A percentile compares a stretch with the other conserved stretches of the same genome.
These are phyloP conservation scores for Handroanthus guayacan DNA, from an alignment of 257 asterid species.

Conservation along the genomic window DNA sequence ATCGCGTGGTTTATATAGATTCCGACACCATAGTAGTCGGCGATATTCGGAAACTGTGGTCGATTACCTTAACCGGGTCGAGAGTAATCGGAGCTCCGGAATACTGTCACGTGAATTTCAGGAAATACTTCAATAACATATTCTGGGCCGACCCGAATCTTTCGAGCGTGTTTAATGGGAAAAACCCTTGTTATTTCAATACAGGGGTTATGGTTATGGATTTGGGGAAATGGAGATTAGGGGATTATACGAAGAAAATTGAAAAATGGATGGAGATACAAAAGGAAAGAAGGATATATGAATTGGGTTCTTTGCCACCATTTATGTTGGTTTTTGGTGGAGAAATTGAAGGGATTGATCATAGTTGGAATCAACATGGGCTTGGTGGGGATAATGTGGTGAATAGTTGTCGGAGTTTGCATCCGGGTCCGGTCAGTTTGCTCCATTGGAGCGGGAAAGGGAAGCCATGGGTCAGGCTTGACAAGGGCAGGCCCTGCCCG, in stretches of 20 bases:
- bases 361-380: slow-evolving; percentile 86
- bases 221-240: slow-evolving; percentile 63
- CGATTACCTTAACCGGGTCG: slow-evolving; percentile 37
- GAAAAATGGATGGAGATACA: slow-evolving; percentile 77
- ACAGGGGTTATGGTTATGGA: slow-evolving; percentile 83
- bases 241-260: slow-evolving; percentile 55
- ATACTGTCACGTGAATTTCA: slow-evolving; percentile 59
- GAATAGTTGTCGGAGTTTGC: slow-evolving; percentile 67
- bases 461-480: slow-evolving; percentile 86
- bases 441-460: slow-evolving; percentile 93
- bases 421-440: slow-evolving; percentile 77
- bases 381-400: slow-evolving; percentile 76
- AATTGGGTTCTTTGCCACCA: slow-evolving; percentile 75
- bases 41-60: slow-evolving; percentile 53
- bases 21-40: slow-evolving; percentile 67
- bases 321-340: slow-evolving; percentile 81
- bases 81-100: slow-evolving; percentile 75
- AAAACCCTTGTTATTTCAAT: slow-evolving; percentile 69
- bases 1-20: slow-evolving; percentile 63
- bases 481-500: slow-evolving; percentile 58
- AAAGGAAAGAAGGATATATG: slow-evolving; percentile 65
- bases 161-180: slow-evolving; percentile 50
- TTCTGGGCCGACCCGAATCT: slow-evolving; percentile 61
- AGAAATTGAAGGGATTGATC: slow-evolving; percentile 62
- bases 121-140: slow-evolving; percentile 48